These are phyloP conservation scores for Aureobasidium sp. DNA, from an alignment of 2,329 filamentous ascomycete species.

Conservation along the genomic window DNA sequence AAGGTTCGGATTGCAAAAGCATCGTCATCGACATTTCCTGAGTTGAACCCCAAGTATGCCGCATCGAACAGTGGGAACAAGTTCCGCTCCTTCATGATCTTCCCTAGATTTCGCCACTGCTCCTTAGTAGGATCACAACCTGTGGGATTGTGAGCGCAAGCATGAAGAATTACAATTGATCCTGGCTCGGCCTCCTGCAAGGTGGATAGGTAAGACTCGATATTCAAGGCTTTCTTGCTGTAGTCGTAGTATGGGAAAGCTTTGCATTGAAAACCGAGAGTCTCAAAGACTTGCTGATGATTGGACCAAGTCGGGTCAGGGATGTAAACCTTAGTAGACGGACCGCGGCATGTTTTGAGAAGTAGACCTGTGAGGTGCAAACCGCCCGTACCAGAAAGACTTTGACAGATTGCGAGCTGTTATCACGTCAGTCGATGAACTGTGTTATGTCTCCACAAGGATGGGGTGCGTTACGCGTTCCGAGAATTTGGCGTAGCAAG, in stretches of 20 bases:
- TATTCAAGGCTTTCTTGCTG: slow-evolving; percentile 66
- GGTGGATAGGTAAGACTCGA: slow-evolving; percentile 80
- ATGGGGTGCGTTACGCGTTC: too few species aligned
- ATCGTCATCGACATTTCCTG: slow-evolving; percentile 24
- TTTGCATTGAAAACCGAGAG: slow-evolving; percentile 25
- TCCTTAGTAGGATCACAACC: slow-evolving; percentile 31
- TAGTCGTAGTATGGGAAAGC: slow-evolving; percentile 28
- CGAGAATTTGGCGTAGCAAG: too few species aligned
- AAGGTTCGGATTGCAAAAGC: slow-evolving; percentile 26
- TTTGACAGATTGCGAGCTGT: slow-evolving; percentile 25
- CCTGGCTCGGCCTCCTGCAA: slow-evolving; percentile 63
- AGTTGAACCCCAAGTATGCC: slow-evolving; percentile 27
- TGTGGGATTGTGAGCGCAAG: slow-evolving; percentile 38
- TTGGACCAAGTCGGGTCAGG: slow-evolving; percentile 37
- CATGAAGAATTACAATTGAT: slow-evolving; percentile 30
- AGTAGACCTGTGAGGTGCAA: slow-evolving; percentile 28
- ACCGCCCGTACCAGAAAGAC: slow-evolving; percentile 35
- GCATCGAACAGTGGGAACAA: slow-evolving; percentile 28
- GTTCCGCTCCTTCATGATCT: slow-evolving; percentile 15
- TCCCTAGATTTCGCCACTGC: slow-evolving; percentile 25
- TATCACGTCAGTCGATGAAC: not conserved
- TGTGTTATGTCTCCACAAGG: too few species aligned
- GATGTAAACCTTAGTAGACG: slow-evolving; percentile 26
- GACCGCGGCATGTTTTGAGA: slow-evolving; percentile 21
- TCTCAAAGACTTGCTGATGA: slow-evolving; percentile 30